Percentiles rank a stretch among this genome's conserved stretches.
These are phyloP conservation scores for Podospora tetraspora DNA, from an alignment of 495 filamentous ascomycete species.

Conservation along the genomic window DNA sequence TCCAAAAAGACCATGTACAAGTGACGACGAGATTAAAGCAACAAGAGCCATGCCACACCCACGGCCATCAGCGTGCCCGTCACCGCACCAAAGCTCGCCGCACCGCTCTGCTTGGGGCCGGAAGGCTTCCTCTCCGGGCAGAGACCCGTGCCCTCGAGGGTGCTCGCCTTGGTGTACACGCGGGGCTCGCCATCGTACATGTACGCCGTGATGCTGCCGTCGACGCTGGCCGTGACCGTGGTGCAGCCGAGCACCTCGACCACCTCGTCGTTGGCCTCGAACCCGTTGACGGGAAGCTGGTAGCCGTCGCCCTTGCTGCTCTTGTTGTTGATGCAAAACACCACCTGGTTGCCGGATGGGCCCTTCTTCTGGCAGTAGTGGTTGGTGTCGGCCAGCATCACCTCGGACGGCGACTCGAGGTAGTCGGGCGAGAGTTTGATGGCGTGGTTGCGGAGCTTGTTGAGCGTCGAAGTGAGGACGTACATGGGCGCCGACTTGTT, in stretches of 20 bases:
- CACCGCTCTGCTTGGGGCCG: conserved; percentile 13
- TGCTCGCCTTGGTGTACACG: conserved; percentile 15
- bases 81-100: neutral
- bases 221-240: conserved; percentile 18
- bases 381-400: conserved; percentile 49
- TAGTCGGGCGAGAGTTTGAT: conserved; percentile 44
- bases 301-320: conserved; percentile 26
- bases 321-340: conserved; percentile 33
- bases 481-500: conserved; percentile 55
- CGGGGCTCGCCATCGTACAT: conserved; percentile 25
- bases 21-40: conserved; percentile 10
- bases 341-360: conserved; percentile 46
- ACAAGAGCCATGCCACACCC: conserved; percentile 16
- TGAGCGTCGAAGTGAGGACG: conserved; percentile 49
- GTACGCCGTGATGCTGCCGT: conserved; percentile 23
- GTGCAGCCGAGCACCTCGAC: conserved; percentile 28
- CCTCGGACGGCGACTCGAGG: conserved; percentile 48
- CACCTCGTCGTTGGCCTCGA: conserved; percentile 23
- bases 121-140: conserved; percentile 20
- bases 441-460: conserved; percentile 57
- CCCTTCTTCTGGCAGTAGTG: conserved; percentile 65
- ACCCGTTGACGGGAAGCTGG: conserved; percentile 21
- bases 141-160: conserved; percentile 22
- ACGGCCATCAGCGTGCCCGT: conserved; percentile 17
- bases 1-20: neutral